These are phyloP conservation scores for Rhytidiadelphus loreus DNA, from an alignment of 225 moss, liverwort and hornwort species.

Conservation along the genomic window DNA sequence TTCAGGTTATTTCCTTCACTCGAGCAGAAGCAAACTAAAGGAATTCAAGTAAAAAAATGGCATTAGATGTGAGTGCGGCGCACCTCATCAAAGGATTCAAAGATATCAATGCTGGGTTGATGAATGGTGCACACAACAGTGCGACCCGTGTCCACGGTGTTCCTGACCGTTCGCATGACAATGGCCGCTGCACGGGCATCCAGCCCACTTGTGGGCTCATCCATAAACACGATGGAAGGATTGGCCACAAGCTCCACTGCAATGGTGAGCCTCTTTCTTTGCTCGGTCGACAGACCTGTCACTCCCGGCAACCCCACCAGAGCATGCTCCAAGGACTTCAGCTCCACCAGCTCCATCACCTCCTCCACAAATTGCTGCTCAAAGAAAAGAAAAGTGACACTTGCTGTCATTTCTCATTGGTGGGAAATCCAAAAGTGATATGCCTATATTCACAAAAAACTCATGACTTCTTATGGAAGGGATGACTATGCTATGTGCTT, in stretches of 20 bases:
- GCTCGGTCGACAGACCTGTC: conserved; percentile 79
- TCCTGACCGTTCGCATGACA: conserved; percentile 86
- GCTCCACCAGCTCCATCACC: conserved; percentile 88
- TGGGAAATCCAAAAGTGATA: not conserved
- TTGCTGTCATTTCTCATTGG: not conserved
- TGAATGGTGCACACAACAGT: conserved; percentile 96
- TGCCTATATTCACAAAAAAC: not conserved
- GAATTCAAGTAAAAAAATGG: not conserved
- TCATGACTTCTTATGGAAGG: too few species aligned
- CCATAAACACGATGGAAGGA: conserved; percentile 91
- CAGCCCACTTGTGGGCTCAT: conserved; percentile 88
- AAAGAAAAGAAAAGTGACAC: too few species aligned
- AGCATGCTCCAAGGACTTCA: conserved; percentile 50
- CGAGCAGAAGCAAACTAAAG: not conserved
- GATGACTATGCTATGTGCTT: not conserved
- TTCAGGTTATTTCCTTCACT: not conserved
- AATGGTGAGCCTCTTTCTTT: conserved; percentile 66
- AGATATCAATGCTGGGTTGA: conserved; percentile 96
- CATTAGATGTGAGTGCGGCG: not conserved
- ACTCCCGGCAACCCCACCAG: conserved; percentile 81
- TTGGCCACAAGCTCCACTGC: conserved; percentile 72
- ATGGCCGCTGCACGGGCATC: conserved; percentile 98
- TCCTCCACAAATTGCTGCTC: conserved; percentile 77
- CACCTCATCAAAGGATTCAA: conserved; percentile 91
- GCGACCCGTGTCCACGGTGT: conserved; percentile 77